These are phyloP conservation scores for Penicillium flavigenum DNA, from an alignment of 495 filamentous ascomycete genomes.

Conservation along the genomic window DNA sequence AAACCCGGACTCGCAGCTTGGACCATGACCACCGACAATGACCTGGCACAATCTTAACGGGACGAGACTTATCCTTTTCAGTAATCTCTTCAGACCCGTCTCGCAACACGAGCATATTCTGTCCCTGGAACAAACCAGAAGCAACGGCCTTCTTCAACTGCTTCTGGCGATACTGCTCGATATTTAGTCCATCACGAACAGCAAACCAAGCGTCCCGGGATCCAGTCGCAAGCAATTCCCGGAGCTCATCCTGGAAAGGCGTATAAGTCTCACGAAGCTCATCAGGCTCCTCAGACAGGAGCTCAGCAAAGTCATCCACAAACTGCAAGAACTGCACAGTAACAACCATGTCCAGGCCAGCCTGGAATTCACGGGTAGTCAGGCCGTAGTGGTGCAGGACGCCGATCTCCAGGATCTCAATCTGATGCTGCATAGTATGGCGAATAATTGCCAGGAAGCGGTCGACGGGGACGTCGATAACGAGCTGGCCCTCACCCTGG, in stretches of 20 bases:
- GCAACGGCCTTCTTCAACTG: constrained; percentile 1
- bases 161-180: constrained; percentile 16
- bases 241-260: constrained; percentile 26
- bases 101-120: not conserved
- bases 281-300: constrained; percentile 20
- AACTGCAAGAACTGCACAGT: constrained; percentile 37
- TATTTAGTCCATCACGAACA: constrained; percentile 18
- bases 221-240: constrained; percentile 28
- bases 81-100: not conserved
- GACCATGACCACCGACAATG: not conserved
- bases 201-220: constrained; percentile 38
- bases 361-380: constrained; percentile 8
- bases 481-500: constrained; percentile 27
- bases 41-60: not conserved
- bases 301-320: constrained; percentile 33
- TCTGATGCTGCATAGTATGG: constrained; percentile 8
- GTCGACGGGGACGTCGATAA: constrained; percentile 16
- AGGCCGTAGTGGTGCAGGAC: constrained; percentile 19
- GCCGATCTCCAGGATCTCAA: constrained; percentile 13
- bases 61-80: not conserved
- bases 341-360: constrained; percentile 40
- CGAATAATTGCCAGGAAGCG: constrained; percentile 19
- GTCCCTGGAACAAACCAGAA: constrained; percentile 5
- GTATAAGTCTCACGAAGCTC: constrained; percentile 17
- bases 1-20: not conserved